phyloP scores from a whole-genome alignment of 805 yeast species.

The Metschnikowia shivogae region DNA sequence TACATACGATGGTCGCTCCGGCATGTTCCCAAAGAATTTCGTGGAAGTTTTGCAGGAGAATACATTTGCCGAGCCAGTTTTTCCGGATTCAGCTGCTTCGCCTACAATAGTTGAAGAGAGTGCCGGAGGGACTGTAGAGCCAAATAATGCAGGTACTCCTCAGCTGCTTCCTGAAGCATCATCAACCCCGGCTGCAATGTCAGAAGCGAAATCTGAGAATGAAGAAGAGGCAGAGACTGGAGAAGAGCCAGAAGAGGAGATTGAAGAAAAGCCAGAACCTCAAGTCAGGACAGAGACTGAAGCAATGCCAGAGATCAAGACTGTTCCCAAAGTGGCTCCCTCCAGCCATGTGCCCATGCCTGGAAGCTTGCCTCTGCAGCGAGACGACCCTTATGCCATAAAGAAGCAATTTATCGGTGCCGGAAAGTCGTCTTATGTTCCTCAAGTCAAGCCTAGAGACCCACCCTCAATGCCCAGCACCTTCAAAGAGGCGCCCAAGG shows the following conservation, averaged over 20 bases:
- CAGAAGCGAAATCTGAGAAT: neutral
- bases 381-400: constrained; percentile 44
- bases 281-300: neutral
- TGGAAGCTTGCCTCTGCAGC: constrained; percentile 26
- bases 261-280: constrained; percentile 2
- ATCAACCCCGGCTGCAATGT: neutral
- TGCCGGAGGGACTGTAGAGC: no score
- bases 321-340: constrained; percentile 1
- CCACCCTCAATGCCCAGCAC: constrained; percentile 31
- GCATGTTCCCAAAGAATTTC: constrained; percentile 86
- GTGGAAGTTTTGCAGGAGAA: constrained; percentile 42
- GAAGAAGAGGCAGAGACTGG: neutral
- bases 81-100: no score
- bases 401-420: constrained; percentile 54
- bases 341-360: constrained; percentile 16
- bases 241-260: neutral
- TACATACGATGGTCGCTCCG: constrained; percentile 55
- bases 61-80: neutral
- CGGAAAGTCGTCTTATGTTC: constrained; percentile 59
- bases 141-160: no score
- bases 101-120: no score
- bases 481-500: constrained; percentile 23
- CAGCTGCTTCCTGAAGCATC: neutral
- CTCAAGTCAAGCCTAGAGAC: constrained; percentile 41
- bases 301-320: no score